Evolutionary conservation across 2,329 filamentous ascomycete genomes (phyloP).

Genomic region (Colletotrichum sp.): DNA sequence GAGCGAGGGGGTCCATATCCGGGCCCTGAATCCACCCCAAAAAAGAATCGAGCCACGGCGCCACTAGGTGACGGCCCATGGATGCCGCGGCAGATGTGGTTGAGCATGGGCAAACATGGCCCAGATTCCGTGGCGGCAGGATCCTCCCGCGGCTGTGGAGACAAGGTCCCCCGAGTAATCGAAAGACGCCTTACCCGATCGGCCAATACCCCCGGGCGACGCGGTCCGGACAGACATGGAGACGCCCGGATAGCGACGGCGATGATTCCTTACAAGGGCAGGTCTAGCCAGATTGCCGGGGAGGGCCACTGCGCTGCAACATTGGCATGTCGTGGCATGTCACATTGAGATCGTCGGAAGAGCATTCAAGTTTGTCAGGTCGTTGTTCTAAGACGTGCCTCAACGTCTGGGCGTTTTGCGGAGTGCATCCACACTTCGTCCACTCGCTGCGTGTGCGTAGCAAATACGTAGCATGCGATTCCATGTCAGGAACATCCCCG

Average conservation of each 20-base stretch:
- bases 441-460: background rate
- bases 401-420: background rate
- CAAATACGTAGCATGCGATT: background rate
- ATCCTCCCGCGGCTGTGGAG: constrained; percentile 9
- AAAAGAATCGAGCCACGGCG: constrained; percentile 5
- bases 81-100: background rate
- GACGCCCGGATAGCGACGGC: background rate
- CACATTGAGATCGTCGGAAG: constrained; percentile 9
- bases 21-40: background rate
- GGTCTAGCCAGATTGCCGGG: constrained; percentile 9
- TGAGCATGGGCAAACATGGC: background rate
- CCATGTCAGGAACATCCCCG: background rate
- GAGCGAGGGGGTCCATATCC: background rate
- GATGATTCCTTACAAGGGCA: constrained; percentile 9
- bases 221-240: background rate
- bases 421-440: constrained; percentile 2
- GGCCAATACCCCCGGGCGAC: background rate
- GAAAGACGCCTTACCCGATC: constrained; percentile 4
- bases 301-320: background rate
- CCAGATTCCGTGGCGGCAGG: constrained; percentile 9
- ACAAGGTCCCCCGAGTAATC: background rate
- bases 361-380: background rate
- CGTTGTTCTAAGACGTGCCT: background rate
- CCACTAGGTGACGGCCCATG: background rate
- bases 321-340: constrained; percentile 6